Evolutionary conservation across 345 rosid genomes (phyloP).

Genomic region (Garcia nutans): DNA sequence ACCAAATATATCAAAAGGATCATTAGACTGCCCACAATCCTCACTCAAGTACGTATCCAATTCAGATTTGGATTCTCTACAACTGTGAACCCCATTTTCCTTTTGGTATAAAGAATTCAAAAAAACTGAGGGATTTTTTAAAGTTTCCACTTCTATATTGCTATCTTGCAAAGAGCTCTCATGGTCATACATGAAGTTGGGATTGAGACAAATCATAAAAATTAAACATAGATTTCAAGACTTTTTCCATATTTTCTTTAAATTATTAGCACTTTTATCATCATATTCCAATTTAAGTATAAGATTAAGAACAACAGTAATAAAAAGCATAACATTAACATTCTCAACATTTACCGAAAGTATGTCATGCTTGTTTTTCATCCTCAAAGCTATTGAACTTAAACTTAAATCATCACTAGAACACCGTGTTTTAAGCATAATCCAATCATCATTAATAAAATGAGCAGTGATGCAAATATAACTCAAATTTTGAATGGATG

Average conservation of each 20-base stretch:
- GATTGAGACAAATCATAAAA: too few relatives aligned
- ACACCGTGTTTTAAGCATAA: not conserved
- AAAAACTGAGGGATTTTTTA: too few relatives aligned
- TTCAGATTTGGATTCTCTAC: not conserved
- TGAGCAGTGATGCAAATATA: conserved; percentile 8
- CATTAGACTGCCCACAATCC: not conserved
- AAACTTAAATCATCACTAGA: not conserved
- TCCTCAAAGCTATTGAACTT: not conserved
- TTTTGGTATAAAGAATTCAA: too few relatives aligned
- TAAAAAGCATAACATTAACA: not conserved
- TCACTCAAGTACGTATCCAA: not conserved
- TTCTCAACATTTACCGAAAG: not conserved
- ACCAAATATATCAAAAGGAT: not conserved
- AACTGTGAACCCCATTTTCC: not conserved
- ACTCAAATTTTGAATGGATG: not conserved
- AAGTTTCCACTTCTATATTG: too few relatives aligned
- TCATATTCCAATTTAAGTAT: not conserved
- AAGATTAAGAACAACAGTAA: not conserved
- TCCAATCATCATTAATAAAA: conserved; percentile 4
- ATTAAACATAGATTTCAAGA: too few relatives aligned
- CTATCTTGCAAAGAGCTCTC: too few relatives aligned
- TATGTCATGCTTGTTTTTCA: not conserved
- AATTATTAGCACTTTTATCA: not conserved
- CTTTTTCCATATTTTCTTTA: not conserved
- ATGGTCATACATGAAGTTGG: too few relatives aligned